A percentile compares a stretch with the other conserved stretches of the same genome.
Conservation (phyloP, 371 early-diverging fungal species). For the Coemansia sp. region DNA sequence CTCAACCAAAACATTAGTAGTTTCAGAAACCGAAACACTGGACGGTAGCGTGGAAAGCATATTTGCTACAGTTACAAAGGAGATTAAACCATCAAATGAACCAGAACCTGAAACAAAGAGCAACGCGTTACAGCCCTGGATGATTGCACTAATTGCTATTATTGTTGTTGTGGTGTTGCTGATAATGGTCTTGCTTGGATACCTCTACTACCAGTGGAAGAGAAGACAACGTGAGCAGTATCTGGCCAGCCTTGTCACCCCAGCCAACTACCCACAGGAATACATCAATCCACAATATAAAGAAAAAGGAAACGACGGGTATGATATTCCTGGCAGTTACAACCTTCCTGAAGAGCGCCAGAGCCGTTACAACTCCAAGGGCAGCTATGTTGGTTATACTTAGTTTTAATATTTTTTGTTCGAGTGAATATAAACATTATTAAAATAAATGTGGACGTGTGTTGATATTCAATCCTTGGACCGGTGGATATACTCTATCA, state of each 20-base stretch:
- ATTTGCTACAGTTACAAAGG: not conserved
- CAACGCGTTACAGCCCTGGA: not conserved
- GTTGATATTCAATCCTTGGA: too few species aligned
- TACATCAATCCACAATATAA: too few species aligned
- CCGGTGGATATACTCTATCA: too few species aligned
- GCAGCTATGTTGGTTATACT: slow-evolving; percentile 1
- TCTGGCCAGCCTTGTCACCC: not conserved
- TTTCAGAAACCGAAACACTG: not conserved
- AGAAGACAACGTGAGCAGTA: not conserved
- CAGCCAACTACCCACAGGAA: not conserved
- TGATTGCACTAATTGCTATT: not conserved
- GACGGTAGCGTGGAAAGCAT: not conserved
- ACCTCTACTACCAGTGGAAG: not conserved
- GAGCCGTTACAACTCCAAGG: slow-evolving; percentile 3
- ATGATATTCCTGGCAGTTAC: not conserved
- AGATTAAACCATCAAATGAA: not conserved
- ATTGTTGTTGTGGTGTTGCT: not conserved
- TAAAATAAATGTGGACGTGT: not conserved
- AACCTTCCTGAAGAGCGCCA: not conserved
- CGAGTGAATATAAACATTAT: not conserved
- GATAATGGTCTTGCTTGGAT: not conserved
- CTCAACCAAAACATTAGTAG: not conserved
- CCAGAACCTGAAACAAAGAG: not conserved
- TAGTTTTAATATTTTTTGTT: not conserved
- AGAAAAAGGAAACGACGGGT: not conserved